A percentile compares a stretch with the other conserved stretches of the same genome.
These are phyloP conservation scores for Microglena sp. DNA, from an alignment of 139 green algal species.

Conservation along the genomic window DNA sequence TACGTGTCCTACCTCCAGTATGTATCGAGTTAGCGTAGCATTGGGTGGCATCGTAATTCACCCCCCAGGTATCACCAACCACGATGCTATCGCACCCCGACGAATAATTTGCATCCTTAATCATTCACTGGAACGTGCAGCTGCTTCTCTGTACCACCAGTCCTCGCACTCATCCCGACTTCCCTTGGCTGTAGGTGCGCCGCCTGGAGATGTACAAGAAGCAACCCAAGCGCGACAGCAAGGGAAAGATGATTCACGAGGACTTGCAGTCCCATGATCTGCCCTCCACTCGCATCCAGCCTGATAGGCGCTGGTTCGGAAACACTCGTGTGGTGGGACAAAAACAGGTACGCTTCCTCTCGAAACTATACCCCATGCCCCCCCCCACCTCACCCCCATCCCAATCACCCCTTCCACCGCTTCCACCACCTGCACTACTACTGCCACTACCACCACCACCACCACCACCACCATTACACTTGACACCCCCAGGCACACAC, in stretches of 20 bases:
- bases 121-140: not conserved
- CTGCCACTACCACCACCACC: too few relatives aligned
- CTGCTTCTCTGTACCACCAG: not conserved
- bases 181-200: conserved; percentile 49
- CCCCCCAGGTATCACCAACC: too few relatives aligned
- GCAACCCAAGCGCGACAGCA: conserved; percentile 73
- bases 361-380: too few relatives aligned
- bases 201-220: conserved; percentile 96
- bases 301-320: conserved; percentile 91
- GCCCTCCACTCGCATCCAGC: conserved; percentile 91
- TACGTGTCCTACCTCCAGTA: not conserved
- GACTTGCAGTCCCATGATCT: conserved; percentile 90
- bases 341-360: too few relatives aligned
- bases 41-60: too few relatives aligned
- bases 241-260: conserved; percentile 78
- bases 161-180: not conserved
- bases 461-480: too few relatives aligned
- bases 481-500: too few relatives aligned
- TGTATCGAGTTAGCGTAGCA: not conserved
- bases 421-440: too few relatives aligned
- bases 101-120: not conserved
- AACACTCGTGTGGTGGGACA: conserved; percentile 96
- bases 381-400: conserved; percentile 83
- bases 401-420: too few relatives aligned
- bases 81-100: too few relatives aligned